A percentile compares a stretch with the other conserved stretches of the same genome.
phyloP scores from a whole-genome alignment of 495 filamentous ascomycete species.

The Barbatosphaeria neglecta region DNA sequence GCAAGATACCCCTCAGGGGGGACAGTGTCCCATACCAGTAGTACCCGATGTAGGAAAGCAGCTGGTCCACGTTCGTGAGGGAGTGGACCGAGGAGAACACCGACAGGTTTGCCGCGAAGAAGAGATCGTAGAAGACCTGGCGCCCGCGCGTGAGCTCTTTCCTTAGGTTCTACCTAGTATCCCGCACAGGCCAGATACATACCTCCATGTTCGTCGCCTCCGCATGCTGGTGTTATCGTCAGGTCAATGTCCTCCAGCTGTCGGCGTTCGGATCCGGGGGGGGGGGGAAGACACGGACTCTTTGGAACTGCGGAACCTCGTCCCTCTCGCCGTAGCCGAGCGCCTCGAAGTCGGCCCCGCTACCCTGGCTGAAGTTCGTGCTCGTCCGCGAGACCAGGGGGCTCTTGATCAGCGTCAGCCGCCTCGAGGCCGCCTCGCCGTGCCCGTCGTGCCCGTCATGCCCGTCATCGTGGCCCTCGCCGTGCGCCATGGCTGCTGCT shows the following conservation, averaged over 20 bases:
- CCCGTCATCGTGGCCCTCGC: background rate
- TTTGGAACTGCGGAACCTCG: background rate
- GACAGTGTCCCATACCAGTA: constrained; percentile 33
- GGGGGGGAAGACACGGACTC: background rate
- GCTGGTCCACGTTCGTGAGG: constrained; percentile 25
- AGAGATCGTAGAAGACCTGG: constrained; percentile 58
- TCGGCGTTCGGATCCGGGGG: background rate
- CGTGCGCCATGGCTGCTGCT: background rate
- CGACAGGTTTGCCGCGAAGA: constrained; percentile 58
- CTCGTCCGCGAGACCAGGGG: background rate
- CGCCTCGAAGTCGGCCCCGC: background rate
- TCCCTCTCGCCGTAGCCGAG: background rate
- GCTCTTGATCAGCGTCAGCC: background rate
- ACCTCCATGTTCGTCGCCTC: background rate
- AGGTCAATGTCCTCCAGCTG: background rate
- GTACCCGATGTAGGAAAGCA: constrained; percentile 46
- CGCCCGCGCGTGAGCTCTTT: background rate
- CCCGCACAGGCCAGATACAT: background rate
- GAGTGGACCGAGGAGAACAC: constrained; percentile 48
- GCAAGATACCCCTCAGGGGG: constrained; percentile 35
- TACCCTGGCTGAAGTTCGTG: too few species aligned
- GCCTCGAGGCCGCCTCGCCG: background rate
- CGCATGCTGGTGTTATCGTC: background rate
- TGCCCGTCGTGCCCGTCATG: too few species aligned
- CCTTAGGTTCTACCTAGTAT: background rate